Conservation (phyloP, 176 grass and related monocot genomes). For the Aechmea fasciata region DNA sequence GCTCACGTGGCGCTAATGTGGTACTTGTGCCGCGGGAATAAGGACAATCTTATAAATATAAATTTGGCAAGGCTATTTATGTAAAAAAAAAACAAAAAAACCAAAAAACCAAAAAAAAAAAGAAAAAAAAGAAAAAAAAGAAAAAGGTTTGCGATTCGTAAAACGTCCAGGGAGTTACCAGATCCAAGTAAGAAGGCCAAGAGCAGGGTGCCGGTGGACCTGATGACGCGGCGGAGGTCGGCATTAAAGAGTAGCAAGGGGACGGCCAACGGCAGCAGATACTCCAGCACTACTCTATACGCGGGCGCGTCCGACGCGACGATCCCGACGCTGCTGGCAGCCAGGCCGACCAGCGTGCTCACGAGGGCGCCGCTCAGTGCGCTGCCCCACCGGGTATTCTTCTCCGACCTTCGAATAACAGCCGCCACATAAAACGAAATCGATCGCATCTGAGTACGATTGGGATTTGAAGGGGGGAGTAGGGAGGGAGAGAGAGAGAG, state of each 20-base stretch:
- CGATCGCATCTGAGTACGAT: neutral
- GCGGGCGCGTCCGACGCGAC: constrained; percentile 53
- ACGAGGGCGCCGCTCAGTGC: constrained; percentile 60
- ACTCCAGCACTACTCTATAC: constrained; percentile 48
- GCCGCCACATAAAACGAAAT: neutral
- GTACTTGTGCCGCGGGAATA: too few relatives aligned
- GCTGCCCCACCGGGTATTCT: constrained; percentile 42
- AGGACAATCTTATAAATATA: too few relatives aligned
- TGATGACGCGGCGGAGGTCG: constrained; percentile 47
- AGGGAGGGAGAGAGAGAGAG: neutral
- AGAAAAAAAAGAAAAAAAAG: too few relatives aligned
- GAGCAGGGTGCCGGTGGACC: constrained; percentile 50
- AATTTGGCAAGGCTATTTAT: too few relatives aligned
- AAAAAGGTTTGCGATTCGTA: neutral
- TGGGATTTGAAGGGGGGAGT: neutral
- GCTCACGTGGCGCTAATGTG: too few relatives aligned
- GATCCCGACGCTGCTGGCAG: constrained; percentile 48
- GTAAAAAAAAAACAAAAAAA: too few relatives aligned
- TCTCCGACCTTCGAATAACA: constrained; percentile 24
- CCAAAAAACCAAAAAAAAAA: too few relatives aligned
- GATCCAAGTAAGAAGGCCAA: constrained; percentile 64
- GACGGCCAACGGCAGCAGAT: constrained; percentile 54
- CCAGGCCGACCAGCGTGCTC: constrained; percentile 49
- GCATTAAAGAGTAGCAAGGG: constrained; percentile 63
- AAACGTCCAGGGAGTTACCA: neutral